Evolutionary conservation across 176 grass and related monocot species (phyloP).

Genomic region (Ananas comosus): DNA sequence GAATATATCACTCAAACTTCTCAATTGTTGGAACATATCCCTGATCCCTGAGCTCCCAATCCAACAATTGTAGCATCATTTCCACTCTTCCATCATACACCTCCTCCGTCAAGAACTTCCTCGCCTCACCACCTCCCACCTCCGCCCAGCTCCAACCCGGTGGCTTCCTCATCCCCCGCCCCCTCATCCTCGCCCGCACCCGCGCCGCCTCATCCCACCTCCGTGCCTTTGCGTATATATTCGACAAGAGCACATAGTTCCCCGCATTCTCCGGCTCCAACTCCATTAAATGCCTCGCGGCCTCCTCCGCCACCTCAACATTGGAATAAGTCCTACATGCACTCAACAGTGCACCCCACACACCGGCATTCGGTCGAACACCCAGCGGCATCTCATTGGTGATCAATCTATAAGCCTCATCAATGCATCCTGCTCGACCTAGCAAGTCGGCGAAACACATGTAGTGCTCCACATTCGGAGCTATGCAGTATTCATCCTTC

Average conservation of each 20-base stretch:
- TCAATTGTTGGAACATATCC: slow-evolving; percentile 18
- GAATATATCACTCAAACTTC: slow-evolving; percentile 10
- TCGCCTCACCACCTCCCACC: slow-evolving; percentile 17
- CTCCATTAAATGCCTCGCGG: slow-evolving; percentile 31
- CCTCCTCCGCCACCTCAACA: slow-evolving; percentile 29
- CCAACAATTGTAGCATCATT: slow-evolving; percentile 21
- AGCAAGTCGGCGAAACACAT: slow-evolving; percentile 33
- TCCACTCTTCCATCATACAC: slow-evolving; percentile 20
- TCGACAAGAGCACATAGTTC: slow-evolving; percentile 42
- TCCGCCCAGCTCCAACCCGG: slow-evolving; percentile 39
- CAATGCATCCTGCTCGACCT: slow-evolving; percentile 27
- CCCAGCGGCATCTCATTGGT: slow-evolving; percentile 16
- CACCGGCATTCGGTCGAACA: slow-evolving; percentile 20
- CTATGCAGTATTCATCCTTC: slow-evolving; percentile 29
- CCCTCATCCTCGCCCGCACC: slow-evolving; percentile 33
- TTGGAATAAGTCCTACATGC: slow-evolving; percentile 42
- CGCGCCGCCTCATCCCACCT: slow-evolving; percentile 30
- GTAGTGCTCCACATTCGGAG: slow-evolving; percentile 29
- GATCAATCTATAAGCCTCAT: slow-evolving; percentile 37
- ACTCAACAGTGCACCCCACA: slow-evolving; percentile 39
- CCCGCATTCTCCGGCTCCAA: slow-evolving; percentile 41
- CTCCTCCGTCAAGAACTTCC: slow-evolving; percentile 34
- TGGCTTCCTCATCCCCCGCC: slow-evolving; percentile 27
- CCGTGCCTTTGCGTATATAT: slow-evolving; percentile 29
- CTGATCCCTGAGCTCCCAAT: slow-evolving; percentile 36